A percentile compares a stretch with the other conserved stretches of the same genome.
These are phyloP conservation scores for Tephrocybe rancida DNA, from an alignment of 768 basidiomycete species.

Conservation along the genomic window DNA sequence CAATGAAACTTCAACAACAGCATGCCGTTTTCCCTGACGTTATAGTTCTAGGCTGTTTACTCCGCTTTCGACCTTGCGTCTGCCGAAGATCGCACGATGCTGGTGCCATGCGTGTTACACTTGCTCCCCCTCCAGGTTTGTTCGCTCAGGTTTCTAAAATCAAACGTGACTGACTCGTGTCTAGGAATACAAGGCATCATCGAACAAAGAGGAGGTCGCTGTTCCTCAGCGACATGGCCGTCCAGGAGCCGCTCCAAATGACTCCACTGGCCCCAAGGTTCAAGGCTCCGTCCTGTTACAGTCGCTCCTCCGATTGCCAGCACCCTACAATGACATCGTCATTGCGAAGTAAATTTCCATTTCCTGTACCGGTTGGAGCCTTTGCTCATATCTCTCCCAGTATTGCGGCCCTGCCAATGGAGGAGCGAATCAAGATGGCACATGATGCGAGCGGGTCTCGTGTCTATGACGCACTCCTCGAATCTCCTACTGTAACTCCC, in stretches of 20 bases:
- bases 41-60: conserved; percentile 50
- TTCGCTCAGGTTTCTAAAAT: background rate
- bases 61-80: conserved; percentile 59
- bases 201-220: background rate
- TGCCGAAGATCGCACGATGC: conserved; percentile 46
- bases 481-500: conserved; percentile 62
- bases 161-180: conserved; percentile 1
- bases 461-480: conserved; percentile 77
- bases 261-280: conserved; percentile 63
- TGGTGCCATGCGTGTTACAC: conserved; percentile 71
- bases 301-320: conserved; percentile 69
- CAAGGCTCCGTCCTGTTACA: conserved; percentile 90
- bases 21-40: conserved; percentile 9
- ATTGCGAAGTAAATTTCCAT: conserved; percentile 59
- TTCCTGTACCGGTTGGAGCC: conserved; percentile 5
- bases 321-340: conserved; percentile 68
- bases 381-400: conserved; percentile 36
- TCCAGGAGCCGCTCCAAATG: conserved; percentile 21
- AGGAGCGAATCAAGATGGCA: conserved; percentile 56
- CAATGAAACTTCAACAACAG: background rate
- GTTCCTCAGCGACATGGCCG: conserved; percentile 9
- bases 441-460: conserved; percentile 69
- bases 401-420: conserved; percentile 54
- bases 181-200: conserved; percentile 24
- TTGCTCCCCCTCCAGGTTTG: conserved; percentile 53